These are phyloP conservation scores for Auricularia sp. DNA, from an alignment of 768 basidiomycete species.

Conservation along the genomic window DNA sequence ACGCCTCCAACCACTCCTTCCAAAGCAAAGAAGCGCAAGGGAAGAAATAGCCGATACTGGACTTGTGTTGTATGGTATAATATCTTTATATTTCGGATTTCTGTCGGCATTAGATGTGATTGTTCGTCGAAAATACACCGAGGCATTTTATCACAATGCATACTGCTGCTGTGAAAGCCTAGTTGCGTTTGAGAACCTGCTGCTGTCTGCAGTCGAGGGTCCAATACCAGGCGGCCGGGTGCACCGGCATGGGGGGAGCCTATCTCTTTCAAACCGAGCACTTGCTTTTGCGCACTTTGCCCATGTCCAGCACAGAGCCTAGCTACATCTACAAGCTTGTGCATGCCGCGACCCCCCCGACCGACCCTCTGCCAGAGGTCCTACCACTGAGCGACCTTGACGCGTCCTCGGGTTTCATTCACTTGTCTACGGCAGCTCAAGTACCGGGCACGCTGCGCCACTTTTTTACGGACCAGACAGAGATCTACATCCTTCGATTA, in stretches of 20 bases:
- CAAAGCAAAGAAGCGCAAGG: constrained; percentile 23
- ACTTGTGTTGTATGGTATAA: not conserved
- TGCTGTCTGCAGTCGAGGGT: too few relatives aligned
- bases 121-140: too few relatives aligned
- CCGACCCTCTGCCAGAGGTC: constrained; percentile 30
- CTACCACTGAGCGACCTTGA: constrained; percentile 45
- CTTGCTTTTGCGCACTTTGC: not conserved
- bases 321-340: constrained; percentile 56
- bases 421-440: constrained; percentile 45
- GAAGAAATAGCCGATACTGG: constrained; percentile 19
- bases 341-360: constrained; percentile 27
- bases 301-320: constrained; percentile 18
- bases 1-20: constrained; percentile 8
- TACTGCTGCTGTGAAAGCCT: too few relatives aligned
- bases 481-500: constrained; percentile 35
- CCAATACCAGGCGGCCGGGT: too few relatives aligned
- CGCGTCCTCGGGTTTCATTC: constrained; percentile 36
- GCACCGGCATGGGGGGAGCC: not conserved
- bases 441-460: constrained; percentile 34
- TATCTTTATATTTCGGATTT: not conserved
- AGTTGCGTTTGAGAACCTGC: too few relatives aligned
- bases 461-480: constrained; percentile 34
- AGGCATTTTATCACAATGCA: too few relatives aligned
- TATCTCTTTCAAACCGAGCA: not conserved
- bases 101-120: too few relatives aligned